Percentiles rank a stretch among this genome's conserved stretches.
Evolutionary conservation across 1,284 basidiomycete species (phyloP).

Genomic region (Coniophora puteana): DNA sequence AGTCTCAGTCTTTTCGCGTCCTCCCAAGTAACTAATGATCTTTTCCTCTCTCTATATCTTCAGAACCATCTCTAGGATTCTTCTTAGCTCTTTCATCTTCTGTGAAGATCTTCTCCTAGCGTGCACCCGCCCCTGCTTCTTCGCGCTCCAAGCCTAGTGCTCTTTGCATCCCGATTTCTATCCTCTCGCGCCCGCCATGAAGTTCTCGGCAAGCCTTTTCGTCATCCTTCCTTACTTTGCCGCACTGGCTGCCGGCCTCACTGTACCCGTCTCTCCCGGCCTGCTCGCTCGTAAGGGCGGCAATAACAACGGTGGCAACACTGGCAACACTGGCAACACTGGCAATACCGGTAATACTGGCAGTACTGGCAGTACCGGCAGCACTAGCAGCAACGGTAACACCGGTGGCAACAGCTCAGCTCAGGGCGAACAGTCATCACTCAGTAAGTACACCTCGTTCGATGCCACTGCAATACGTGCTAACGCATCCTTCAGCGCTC

Average conservation of each 20-base stretch:
- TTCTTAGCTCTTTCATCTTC: conserved; percentile 31
- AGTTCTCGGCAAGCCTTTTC: conserved; percentile 41
- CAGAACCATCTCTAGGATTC: conserved; percentile 20
- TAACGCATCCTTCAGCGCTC: conserved; percentile 38
- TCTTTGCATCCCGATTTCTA: conserved; percentile 11
- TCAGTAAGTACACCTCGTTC: conserved; percentile 25
- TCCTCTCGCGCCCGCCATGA: conserved; percentile 38
- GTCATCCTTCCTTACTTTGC: conserved; percentile 41
- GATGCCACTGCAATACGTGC: conserved; percentile 10
- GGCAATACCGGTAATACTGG: conserved; percentile 10
- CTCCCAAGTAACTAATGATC: conserved; percentile 5
- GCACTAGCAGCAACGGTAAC: conserved; percentile 9
- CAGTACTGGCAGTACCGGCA: conserved; percentile 13
- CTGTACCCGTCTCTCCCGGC: conserved; percentile 11
- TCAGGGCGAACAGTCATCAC: conserved; percentile 41
- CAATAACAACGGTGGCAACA: conserved; percentile 8
- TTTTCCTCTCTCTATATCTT: background rate
- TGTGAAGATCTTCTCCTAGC: too few relatives aligned
- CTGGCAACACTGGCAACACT: conserved; percentile 11
- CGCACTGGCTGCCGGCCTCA: conserved; percentile 32
- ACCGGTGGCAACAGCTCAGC: too few relatives aligned
- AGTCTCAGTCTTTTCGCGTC: conserved; percentile 6
- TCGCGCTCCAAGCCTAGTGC: too few relatives aligned
- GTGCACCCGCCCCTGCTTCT: too few relatives aligned
- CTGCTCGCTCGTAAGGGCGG: conserved; percentile 24